Evolutionary conservation across 83 land plant genomes (phyloP).

Genomic region (Picea mariana): DNA sequence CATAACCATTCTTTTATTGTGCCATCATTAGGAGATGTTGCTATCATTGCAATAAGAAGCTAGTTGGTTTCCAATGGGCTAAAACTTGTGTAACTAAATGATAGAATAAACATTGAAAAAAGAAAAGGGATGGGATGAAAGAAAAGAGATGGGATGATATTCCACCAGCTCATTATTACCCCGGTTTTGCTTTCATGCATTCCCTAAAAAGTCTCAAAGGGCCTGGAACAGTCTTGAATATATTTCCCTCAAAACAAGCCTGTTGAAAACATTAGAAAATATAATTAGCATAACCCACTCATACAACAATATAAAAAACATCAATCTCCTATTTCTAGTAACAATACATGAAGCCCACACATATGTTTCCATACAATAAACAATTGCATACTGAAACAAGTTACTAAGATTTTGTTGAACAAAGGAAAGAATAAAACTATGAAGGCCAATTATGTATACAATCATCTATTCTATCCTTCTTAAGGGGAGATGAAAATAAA

Average conservation of each 20-base stretch:
- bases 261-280: slow-evolving; percentile 18
- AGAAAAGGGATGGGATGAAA: too few species aligned
- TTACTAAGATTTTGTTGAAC: too few species aligned
- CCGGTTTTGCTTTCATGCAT: slow-evolving; percentile 75
- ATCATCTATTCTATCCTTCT: too few species aligned
- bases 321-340: background rate
- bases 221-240: slow-evolving; percentile 73
- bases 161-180: slow-evolving; percentile 26
- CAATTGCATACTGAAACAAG: too few species aligned
- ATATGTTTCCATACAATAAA: background rate
- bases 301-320: background rate
- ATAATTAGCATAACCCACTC: background rate
- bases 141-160: background rate
- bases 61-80: background rate
- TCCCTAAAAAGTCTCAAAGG: slow-evolving; percentile 69
- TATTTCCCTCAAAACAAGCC: slow-evolving; percentile 80
- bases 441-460: too few species aligned
- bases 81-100: background rate
- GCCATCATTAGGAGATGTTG: background rate
- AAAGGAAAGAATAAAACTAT: too few species aligned
- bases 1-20: background rate
- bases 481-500: too few species aligned
- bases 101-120: background rate
- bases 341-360: background rate
- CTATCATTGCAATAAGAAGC: background rate